Base-by-base conservation (phyloP, 129 eudicot species). In the Sambucus nigra region DNA sequence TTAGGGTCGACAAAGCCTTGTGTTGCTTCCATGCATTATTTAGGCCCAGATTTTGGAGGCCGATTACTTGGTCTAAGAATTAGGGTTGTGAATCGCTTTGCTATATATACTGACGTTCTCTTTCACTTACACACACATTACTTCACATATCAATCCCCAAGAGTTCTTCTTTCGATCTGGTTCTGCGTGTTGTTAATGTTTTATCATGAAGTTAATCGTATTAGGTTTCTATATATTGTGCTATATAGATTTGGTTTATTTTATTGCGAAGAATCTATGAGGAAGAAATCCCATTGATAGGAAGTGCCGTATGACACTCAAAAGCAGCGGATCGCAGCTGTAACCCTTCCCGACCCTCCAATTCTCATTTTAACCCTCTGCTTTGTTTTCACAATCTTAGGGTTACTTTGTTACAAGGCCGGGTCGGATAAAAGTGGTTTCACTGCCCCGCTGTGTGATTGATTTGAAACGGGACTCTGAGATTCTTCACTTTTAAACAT, bases 261-360 rank as follows among this genome's bases (percentile, higher is more conserved):
- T 42, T 15, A 42, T 14, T 15, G n/a, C 5, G 14, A 40, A 7
- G 52, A 17, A 3, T 84, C 84, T n/a, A 61, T 78, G 91, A 86
- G 79, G 94, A 82, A 82, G 82, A 63, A 28, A 14, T 73, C 96
- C 95, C 96, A 79, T 64, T 70, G 73, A 87, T 87, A 83, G 96
- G 96, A 87, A 87, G 96, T 87, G 96, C 81, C 96, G 89, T 87
- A 87, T 87, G 94, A 87, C 96, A 83, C 96, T 60, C 27, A 77
- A 76, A 74, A 67, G 63, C 81, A 76, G 68, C 68, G 58, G 69
- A 17, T 52, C 20, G 21, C 51, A 39, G 71, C 66, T 61, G 52
- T 47, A 50, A 46, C 55, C 61, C 38, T 21, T 46, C 15, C 81
- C 84, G 81, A 63, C 78, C 95, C 95, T 49, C 87, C 88, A 41